phyloP scores from a whole-genome alignment of 345 rosid genomes.

The Acer yangbiense region DNA sequence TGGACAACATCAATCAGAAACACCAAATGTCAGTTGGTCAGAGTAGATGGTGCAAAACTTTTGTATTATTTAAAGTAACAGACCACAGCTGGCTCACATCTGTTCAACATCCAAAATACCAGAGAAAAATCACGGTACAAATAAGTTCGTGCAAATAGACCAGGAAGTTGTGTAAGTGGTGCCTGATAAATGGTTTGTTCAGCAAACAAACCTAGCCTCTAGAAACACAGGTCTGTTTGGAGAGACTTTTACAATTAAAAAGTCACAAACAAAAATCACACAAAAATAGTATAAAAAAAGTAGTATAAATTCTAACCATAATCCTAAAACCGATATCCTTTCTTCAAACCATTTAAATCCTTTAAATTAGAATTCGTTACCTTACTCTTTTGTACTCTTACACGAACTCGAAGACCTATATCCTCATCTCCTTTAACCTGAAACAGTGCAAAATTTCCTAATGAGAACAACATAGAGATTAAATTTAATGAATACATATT shows the following conservation, averaged over 20 bases:
- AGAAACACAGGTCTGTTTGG: neutral
- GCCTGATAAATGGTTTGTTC: neutral
- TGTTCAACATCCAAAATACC: neutral
- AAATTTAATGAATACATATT: slow-evolving; percentile 11
- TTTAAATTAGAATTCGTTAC: slow-evolving; percentile 32
- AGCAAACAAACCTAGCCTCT: neutral
- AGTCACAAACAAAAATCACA: neutral
- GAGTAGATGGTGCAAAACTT: neutral
- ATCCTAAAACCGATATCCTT: neutral
- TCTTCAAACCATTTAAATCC: neutral
- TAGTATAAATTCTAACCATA: neutral
- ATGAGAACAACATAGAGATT: slow-evolving; percentile 1
- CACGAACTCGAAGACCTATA: slow-evolving; percentile 86
- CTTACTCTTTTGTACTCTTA: slow-evolving; percentile 97
- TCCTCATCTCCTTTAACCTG: slow-evolving; percentile 95
- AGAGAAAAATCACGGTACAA: neutral
- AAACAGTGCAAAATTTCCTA: slow-evolving; percentile 10
- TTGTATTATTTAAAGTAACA: neutral
- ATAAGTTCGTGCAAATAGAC: neutral
- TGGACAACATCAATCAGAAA: neutral
- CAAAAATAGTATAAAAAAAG: neutral
- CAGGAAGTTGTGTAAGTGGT: neutral
- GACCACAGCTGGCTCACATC: neutral
- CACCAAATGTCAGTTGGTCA: neutral
- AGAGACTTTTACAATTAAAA: neutral